Evolutionary conservation across 768 basidiomycete genomes (phyloP).

Genomic region (Termitomyces bulborhizus): DNA sequence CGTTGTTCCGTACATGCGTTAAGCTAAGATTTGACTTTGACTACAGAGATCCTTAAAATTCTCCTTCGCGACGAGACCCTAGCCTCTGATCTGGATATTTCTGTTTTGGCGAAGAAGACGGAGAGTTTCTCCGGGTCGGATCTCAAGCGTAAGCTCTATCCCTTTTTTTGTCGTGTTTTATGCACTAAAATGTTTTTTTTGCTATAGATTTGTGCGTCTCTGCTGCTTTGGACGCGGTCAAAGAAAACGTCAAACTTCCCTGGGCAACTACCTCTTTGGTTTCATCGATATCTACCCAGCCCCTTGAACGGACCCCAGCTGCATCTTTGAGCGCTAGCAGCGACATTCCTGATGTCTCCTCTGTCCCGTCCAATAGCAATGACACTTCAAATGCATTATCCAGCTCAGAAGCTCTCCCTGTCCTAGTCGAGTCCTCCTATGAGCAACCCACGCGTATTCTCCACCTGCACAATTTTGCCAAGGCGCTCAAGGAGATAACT

Average conservation of each 20-base stretch:
- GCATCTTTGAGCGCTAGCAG: neutral
- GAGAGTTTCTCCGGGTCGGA: constrained; percentile 92
- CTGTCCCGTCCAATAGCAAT: neutral
- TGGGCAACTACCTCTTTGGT: constrained; percentile 42
- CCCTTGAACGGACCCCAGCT: neutral
- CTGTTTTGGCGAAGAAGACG: constrained; percentile 59
- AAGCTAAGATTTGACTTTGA: constrained; percentile 1
- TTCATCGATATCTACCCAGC: neutral
- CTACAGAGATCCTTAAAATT: constrained; percentile 79
- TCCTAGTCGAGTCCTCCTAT: constrained; percentile 4
- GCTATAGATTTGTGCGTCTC: constrained; percentile 82
- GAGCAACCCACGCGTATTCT: constrained; percentile 24
- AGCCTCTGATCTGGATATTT: constrained; percentile 55
- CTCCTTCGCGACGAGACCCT: constrained; percentile 77
- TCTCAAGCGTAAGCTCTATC: constrained; percentile 71
- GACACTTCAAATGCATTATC: neutral
- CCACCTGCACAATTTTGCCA: constrained; percentile 61
- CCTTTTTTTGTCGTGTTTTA: constrained; percentile 4
- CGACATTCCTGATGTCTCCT: neutral
- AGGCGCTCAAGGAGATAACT: constrained; percentile 85
- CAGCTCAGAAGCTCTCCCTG: constrained; percentile 6
- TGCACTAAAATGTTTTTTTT: neutral
- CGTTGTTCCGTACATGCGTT: neutral
- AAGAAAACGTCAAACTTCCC: constrained; percentile 75
- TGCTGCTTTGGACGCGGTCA: constrained; percentile 87